These are phyloP conservation scores for Sparassis latifolia DNA, from an alignment of 1,284 basidiomycete species.

Conservation along the genomic window DNA sequence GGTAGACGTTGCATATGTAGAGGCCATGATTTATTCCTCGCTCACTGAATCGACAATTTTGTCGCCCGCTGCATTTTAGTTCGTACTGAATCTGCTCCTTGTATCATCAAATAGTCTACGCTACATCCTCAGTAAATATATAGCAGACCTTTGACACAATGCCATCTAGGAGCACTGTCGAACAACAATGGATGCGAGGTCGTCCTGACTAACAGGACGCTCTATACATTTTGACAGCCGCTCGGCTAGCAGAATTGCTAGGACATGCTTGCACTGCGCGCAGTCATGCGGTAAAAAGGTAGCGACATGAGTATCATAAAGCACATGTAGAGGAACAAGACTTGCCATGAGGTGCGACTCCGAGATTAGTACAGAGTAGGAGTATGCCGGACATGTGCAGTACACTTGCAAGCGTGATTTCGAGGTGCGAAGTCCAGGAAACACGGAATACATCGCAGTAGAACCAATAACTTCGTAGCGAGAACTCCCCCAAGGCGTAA, in stretches of 20 bases:
- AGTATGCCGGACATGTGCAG: constrained; percentile 72
- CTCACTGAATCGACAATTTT: too few species aligned
- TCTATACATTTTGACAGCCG: constrained; percentile 46
- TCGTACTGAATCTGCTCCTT: too few species aligned
- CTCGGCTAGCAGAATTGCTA: constrained; percentile 57
- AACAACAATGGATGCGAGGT: constrained; percentile 30
- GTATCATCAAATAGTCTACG: too few species aligned
- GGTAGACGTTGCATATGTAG: not conserved
- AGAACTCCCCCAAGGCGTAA: constrained; percentile 45
- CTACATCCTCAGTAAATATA: too few species aligned
- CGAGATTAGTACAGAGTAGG: constrained; percentile 51
- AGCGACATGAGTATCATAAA: not conserved
- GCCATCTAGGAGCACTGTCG: constrained; percentile 7
- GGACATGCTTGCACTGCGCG: constrained; percentile 67
- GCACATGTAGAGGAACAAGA: not conserved
- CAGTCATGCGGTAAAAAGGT: not conserved
- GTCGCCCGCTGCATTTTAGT: too few species aligned
- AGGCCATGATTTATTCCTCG: too few species aligned
- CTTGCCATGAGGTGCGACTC: constrained; percentile 60
- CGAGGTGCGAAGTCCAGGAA: constrained; percentile 40
- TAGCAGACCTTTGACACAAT: too few species aligned
- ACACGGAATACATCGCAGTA: constrained; percentile 54
- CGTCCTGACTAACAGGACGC: constrained; percentile 38
- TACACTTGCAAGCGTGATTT: constrained; percentile 36
- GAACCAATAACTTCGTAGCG: constrained; percentile 65